Evolutionary conservation across 2,329 filamentous ascomycete species (phyloP).

Genomic region (Fusarium sp.): DNA sequence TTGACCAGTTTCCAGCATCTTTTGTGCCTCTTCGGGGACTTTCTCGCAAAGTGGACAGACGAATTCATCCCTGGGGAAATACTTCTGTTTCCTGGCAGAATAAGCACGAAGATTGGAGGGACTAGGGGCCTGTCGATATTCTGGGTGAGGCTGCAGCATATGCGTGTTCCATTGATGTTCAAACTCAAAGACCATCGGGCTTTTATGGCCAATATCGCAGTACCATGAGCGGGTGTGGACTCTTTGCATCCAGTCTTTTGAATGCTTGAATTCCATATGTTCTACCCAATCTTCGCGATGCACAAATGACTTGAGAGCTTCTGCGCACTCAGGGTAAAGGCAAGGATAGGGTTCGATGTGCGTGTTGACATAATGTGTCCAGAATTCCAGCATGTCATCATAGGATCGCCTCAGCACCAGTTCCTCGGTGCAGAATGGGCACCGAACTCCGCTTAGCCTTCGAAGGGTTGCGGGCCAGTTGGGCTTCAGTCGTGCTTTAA

Average conservation of each 20-base stretch:
- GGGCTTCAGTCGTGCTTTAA: neutral
- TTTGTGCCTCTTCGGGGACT: neutral
- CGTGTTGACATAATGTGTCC: neutral
- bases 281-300: neutral
- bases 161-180: neutral
- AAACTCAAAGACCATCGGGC: neutral
- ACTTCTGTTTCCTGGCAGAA: too few relatives aligned
- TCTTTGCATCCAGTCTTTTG: neutral
- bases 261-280: neutral
- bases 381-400: neutral
- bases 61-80: neutral
- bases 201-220: neutral
- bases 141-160: neutral
- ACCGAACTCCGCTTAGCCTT: neutral
- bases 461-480: neutral
- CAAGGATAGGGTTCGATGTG: neutral
- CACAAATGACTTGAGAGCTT: neutral
- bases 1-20: neutral
- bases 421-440: neutral
- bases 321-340: neutral
- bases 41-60: neutral
- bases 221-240: neutral
- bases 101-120: too few relatives aligned
- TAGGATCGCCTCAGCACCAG: neutral
- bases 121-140: too few relatives aligned